A percentile compares a stretch with the other conserved stretches of the same genome.
phyloP scores from a whole-genome alignment of 192 early-diverging fungal species.

The Pecoramyces ruminantium region DNA sequence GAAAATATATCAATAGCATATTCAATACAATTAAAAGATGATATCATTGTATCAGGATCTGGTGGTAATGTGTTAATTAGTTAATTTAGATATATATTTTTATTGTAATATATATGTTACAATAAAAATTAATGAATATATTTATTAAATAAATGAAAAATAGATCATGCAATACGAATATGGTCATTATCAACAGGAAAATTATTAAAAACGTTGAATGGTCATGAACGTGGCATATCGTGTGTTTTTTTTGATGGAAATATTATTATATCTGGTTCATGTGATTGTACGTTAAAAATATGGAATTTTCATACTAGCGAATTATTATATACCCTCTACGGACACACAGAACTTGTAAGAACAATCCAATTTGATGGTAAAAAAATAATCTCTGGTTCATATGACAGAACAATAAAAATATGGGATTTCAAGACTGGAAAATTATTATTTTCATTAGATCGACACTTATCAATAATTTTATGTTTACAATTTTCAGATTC shows the following conservation, averaged over 20 bases:
- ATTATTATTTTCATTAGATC: constrained; percentile 24
- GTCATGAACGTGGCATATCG: constrained; percentile 67
- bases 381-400: constrained; percentile 67
- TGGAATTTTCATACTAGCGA: constrained; percentile 29
- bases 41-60: constrained; percentile 59
- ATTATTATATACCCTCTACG: constrained; percentile 13
- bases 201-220: constrained; percentile 42
- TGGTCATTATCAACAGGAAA: constrained; percentile 62
- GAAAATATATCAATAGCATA: constrained; percentile 27
- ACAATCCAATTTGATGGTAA: constrained; percentile 69
- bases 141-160: no score
- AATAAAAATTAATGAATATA: no score
- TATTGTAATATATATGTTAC: no score
- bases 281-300: constrained; percentile 63
- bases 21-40: constrained; percentile 46
- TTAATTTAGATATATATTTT: no score
- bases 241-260: constrained; percentile 80
- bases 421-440: constrained; percentile 65
- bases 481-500: neutral
- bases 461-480: neutral
- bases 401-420: constrained; percentile 73
- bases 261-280: constrained; percentile 69
- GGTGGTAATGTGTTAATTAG: constrained; percentile 10
- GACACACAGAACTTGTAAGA: constrained; percentile 56
- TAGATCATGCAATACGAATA: constrained; percentile 64